These are phyloP conservation scores for Ceratobasidium sp. DNA, from an alignment of 1,284 basidiomycete genomes.

Conservation along the genomic window DNA sequence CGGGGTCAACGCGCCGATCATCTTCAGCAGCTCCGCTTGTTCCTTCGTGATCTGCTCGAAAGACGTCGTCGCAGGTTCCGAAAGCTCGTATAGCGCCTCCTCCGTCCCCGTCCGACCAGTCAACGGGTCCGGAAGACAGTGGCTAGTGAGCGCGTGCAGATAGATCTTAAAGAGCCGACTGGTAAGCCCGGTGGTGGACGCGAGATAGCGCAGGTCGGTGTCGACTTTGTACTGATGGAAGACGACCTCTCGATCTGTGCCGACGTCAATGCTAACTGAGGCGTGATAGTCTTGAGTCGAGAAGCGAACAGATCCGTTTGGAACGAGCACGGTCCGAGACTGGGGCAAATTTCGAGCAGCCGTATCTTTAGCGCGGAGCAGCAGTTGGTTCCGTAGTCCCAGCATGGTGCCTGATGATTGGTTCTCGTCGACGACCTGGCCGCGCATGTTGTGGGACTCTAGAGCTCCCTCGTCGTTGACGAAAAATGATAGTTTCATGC, in stretches of 20 bases:
- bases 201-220: slow-evolving; percentile 58
- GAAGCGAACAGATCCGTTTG: slow-evolving; percentile 55
- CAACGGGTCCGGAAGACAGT: slow-evolving; percentile 63
- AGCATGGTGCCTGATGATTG: slow-evolving; percentile 54
- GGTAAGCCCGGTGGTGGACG: slow-evolving; percentile 55
- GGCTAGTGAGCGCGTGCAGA: slow-evolving; percentile 63
- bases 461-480: slow-evolving; percentile 46
- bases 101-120: slow-evolving; percentile 63
- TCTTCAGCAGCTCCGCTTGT: slow-evolving; percentile 56
- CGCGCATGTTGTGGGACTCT: slow-evolving; percentile 49
- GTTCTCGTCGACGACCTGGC: slow-evolving; percentile 53
- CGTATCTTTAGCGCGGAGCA: slow-evolving; percentile 41
- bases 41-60: slow-evolving; percentile 57
- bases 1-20: slow-evolving; percentile 59
- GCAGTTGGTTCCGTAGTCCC: slow-evolving; percentile 50
- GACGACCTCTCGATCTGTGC: neutral
- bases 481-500: slow-evolving; percentile 49
- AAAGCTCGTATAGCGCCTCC: slow-evolving; percentile 61
- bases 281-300: slow-evolving; percentile 37
- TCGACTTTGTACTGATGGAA: slow-evolving; percentile 60
- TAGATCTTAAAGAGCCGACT: slow-evolving; percentile 61
- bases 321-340: slow-evolving; percentile 57
- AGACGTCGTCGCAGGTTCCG: slow-evolving; percentile 59
- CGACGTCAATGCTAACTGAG: slow-evolving; percentile 12
- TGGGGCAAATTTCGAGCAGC: slow-evolving; percentile 28